Evolutionary conservation across 2,329 filamentous ascomycete genomes (phyloP).

Genomic region (Aspergillus thermomutatus): DNA sequence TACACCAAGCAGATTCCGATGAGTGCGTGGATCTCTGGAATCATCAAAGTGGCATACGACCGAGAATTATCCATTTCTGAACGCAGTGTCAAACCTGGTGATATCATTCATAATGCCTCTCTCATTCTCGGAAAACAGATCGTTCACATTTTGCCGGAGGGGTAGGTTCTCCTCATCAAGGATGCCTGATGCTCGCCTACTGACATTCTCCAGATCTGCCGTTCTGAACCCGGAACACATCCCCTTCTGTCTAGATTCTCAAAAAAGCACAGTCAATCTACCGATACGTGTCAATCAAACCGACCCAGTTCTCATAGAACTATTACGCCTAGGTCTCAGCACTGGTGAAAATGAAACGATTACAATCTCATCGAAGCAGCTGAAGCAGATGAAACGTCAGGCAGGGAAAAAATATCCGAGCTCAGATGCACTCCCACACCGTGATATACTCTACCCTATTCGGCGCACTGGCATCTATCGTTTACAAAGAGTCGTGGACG

Average conservation of each 20-base stretch:
- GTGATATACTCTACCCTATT: slow-evolving; percentile 68
- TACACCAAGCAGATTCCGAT: slow-evolving; percentile 60
- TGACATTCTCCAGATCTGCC: slow-evolving; percentile 61
- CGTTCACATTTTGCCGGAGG: slow-evolving; percentile 95
- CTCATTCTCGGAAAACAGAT: slow-evolving; percentile 95
- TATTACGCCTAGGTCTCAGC: slow-evolving; percentile 82
- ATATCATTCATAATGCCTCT: slow-evolving; percentile 85
- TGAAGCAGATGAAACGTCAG: slow-evolving; percentile 71
- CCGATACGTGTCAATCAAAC: slow-evolving; percentile 95
- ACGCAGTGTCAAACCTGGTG: slow-evolving; percentile 80
- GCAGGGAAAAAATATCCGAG: slow-evolving; percentile 57
- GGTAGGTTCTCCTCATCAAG: slow-evolving; percentile 47
- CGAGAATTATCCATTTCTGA: slow-evolving; percentile 93
- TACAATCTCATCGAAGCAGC: slow-evolving; percentile 67
- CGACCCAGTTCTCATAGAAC: slow-evolving; percentile 79
- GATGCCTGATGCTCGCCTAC: slow-evolving; percentile 4
- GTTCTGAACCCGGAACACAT: slow-evolving; percentile 76
- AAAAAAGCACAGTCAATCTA: slow-evolving; percentile 60
- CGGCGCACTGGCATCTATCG: slow-evolving; percentile 88
- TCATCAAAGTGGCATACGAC: slow-evolving; percentile 83
- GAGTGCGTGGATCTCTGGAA: slow-evolving; percentile 66
- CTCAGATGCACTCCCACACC: slow-evolving; percentile 52
- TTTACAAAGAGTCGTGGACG: slow-evolving; percentile 79
- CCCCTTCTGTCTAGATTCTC: slow-evolving; percentile 75
- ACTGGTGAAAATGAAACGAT: slow-evolving; percentile 77